These are phyloP conservation scores for Daldinia childiae DNA, from an alignment of 495 filamentous ascomycete species.

Conservation along the genomic window DNA sequence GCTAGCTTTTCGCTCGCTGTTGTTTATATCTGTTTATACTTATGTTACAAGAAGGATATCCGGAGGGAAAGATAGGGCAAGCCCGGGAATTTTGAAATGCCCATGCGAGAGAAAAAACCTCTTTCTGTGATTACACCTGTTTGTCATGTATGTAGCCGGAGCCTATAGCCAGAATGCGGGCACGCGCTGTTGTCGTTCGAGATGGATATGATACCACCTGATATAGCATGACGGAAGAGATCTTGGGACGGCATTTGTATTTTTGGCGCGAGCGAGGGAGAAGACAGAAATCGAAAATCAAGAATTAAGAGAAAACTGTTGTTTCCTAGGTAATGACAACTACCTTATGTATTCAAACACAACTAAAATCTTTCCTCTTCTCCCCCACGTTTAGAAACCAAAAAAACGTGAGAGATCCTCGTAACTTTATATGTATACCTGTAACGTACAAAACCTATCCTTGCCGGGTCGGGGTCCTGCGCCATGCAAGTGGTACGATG, in stretches of 20 bases:
- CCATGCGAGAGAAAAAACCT: background rate
- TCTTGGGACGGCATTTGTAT: background rate
- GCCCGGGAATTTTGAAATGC: background rate
- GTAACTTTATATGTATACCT: background rate
- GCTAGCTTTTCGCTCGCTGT: slow-evolving; percentile 28
- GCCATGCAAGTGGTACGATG: slow-evolving; percentile 15
- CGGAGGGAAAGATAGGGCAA: background rate
- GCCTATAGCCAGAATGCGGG: background rate
- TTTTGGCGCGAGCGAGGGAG: too few species aligned
- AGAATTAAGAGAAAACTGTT: background rate
- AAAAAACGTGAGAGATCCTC: background rate
- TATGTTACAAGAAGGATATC: slow-evolving; percentile 7
- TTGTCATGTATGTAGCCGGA: slow-evolving; percentile 13
- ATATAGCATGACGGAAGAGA: slow-evolving; percentile 4
- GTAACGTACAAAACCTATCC: background rate
- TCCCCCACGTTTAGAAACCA: background rate
- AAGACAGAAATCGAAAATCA: background rate
- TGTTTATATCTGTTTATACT: slow-evolving; percentile 29
- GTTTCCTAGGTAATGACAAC: background rate
- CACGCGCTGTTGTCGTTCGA: background rate
- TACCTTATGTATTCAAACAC: background rate
- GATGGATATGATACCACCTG: slow-evolving; percentile 13
- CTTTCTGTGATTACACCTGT: background rate
- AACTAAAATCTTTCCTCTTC: background rate
- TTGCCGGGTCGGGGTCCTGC: slow-evolving; percentile 10